Percentiles rank a stretch among this genome's conserved stretches.
These are phyloP conservation scores for Plasmodium gallinaceum DNA, from an alignment of 169 alveolate genomes.

Conservation along the genomic window DNA sequence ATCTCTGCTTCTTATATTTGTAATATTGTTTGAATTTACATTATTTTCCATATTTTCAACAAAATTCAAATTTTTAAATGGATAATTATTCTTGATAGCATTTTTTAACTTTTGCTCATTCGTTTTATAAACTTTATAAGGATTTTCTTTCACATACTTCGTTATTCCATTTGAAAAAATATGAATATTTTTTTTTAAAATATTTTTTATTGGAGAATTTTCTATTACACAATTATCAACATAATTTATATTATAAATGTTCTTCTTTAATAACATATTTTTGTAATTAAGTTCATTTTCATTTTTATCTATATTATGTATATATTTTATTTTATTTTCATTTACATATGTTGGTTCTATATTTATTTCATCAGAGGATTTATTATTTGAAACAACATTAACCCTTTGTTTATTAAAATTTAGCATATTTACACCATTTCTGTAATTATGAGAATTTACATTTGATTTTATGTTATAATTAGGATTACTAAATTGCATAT, in stretches of 20 bases:
- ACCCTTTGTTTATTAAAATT: background rate
- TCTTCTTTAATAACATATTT: slow-evolving; percentile 1
- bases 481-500: slow-evolving; percentile 2
- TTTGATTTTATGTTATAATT: background rate
- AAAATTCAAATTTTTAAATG: slow-evolving; percentile 7
- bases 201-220: slow-evolving; percentile 2
- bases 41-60: slow-evolving; percentile 12
- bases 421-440: background rate
- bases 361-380: background rate
- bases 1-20: background rate
- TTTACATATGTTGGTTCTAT: slow-evolving; percentile 1
- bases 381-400: background rate
- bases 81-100: background rate
- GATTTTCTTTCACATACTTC: slow-evolving; percentile 7
- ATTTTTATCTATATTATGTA: slow-evolving; percentile 1
- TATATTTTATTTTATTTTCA: slow-evolving; percentile 9
- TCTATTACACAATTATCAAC: slow-evolving; percentile 1
- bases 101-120: slow-evolving; percentile 15
- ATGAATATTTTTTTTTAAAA: slow-evolving; percentile 9
- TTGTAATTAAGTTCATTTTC: background rate
- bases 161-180: background rate
- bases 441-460: background rate
- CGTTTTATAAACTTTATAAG: slow-evolving; percentile 7
- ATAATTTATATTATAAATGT: background rate
- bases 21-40: background rate